A percentile compares a stretch with the other conserved stretches of the same genome.
These are phyloP conservation scores for Schizosaccharomyces japonicus DNA, from an alignment of 805 yeast species.

Conservation along the genomic window DNA sequence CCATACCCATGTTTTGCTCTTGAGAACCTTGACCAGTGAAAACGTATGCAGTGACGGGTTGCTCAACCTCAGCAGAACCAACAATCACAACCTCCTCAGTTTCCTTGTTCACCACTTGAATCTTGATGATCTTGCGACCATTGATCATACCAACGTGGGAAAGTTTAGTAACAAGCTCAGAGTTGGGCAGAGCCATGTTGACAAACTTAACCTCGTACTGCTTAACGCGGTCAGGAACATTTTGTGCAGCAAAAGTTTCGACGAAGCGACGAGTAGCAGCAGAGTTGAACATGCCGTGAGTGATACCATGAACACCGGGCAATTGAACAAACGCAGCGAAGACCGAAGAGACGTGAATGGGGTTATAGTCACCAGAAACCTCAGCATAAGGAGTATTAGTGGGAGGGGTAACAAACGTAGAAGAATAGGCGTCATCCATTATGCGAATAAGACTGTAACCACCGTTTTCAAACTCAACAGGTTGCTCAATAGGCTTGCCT, in stretches of 20 bases:
- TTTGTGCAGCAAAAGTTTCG: conserved; percentile 96
- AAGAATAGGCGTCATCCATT: conserved; percentile 17
- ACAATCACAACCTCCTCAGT: conserved; percentile 53
- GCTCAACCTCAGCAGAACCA: conserved; percentile 98
- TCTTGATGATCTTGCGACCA: conserved; percentile 90
- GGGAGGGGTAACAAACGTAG: conserved; percentile 51
- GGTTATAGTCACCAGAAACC: conserved; percentile 95
- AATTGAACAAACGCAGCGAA: conserved; percentile 80
- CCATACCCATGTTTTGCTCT: conserved; percentile 99
- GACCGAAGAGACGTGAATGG: conserved; percentile 89
- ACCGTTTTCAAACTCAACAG: conserved; percentile 61
- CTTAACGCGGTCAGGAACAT: conserved; percentile 83
- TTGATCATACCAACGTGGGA: conserved; percentile 97
- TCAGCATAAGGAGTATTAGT: conserved; percentile 90
- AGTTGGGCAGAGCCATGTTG: conserved; percentile 96
- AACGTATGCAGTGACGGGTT: conserved; percentile 86
- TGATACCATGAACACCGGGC: conserved; percentile 66
- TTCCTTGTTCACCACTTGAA: conserved; percentile 64
- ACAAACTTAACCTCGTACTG: conserved; percentile 77
- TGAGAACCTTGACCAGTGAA: conserved; percentile 99
- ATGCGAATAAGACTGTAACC: conserved; percentile 40
- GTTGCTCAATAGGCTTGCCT: conserved; percentile 86
- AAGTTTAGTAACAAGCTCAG: conserved; percentile 58
- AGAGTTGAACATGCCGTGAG: conserved; percentile 97
- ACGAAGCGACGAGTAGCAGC: conserved; percentile 86